Evolutionary conservation across 1,139 yeast species (phyloP).

Genomic region (Zhuliangozyma parablackwelliae): DNA sequence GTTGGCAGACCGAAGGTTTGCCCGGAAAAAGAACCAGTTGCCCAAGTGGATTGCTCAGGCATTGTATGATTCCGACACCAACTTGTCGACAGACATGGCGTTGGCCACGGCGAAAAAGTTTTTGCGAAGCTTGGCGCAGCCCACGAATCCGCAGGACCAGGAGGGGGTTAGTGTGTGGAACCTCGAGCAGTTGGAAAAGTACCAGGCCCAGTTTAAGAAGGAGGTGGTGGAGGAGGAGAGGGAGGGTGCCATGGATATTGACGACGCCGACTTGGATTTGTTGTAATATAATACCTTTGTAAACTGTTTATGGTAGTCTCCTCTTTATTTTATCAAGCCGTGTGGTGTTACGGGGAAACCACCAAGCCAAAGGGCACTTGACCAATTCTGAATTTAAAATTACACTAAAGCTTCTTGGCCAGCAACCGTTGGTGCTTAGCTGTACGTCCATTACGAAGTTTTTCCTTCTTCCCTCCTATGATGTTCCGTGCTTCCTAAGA

Average conservation of each 20-base stretch:
- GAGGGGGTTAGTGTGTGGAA: constrained; percentile 97
- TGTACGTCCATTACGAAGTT: too few species aligned
- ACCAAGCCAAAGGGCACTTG: too few species aligned
- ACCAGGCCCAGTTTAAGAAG: constrained; percentile 50
- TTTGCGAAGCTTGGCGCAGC: constrained; percentile 90
- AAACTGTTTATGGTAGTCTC: too few species aligned
- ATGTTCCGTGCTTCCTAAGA: too few species aligned
- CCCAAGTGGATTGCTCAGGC: constrained; percentile 99
- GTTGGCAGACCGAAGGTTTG: constrained; percentile 87
- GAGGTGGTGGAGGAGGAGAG: constrained; percentile 15
- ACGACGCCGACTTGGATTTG: constrained; percentile 43
- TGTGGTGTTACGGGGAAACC: too few species aligned
- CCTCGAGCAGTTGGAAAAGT: constrained; percentile 57
- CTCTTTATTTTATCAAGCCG: too few species aligned
- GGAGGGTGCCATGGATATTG: constrained; percentile 38
- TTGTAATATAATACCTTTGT: constrained; percentile 17
- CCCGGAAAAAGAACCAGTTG: constrained; percentile 77
- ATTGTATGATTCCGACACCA: constrained; percentile 83
- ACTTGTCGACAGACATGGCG: constrained; percentile 96
- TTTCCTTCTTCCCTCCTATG: too few species aligned
- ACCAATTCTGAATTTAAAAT: too few species aligned
- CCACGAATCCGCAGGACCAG: constrained; percentile 83
- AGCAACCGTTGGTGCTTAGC: too few species aligned
- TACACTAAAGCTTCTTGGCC: too few species aligned
- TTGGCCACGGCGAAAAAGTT: constrained; percentile 91